Conservation (phyloP, 2,329 filamentous ascomycete genomes). For the Fusarium gaditjirri region DNA sequence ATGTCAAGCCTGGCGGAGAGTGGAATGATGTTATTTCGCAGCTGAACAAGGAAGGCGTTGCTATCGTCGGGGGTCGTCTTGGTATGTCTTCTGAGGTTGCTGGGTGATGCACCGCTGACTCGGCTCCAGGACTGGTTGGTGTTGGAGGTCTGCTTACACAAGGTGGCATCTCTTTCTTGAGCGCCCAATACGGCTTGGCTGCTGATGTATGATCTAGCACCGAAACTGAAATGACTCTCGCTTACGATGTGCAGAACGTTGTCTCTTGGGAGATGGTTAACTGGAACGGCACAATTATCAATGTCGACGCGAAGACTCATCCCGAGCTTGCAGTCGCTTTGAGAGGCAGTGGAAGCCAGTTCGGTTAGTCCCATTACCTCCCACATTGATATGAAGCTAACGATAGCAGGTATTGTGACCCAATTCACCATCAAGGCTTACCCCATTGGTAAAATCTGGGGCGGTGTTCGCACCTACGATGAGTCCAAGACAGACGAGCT, state of each 20-base stretch:
- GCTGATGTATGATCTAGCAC: not conserved
- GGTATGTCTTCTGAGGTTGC: not conserved
- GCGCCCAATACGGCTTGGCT: constrained; percentile 20
- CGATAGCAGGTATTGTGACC: not conserved
- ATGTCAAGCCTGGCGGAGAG: constrained; percentile 25
- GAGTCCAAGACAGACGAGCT: constrained; percentile 7
- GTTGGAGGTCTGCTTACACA: constrained; percentile 10
- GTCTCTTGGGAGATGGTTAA: constrained; percentile 20
- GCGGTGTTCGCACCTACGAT: constrained; percentile 8
- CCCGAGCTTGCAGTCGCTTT: constrained; percentile 17
- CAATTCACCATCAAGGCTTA: constrained; percentile 9
- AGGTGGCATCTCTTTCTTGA: constrained; percentile 23
- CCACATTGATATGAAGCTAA: fast-evolving
- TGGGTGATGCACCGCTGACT: not conserved
- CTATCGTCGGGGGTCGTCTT: constrained; percentile 4
- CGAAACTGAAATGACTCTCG: fast-evolving
- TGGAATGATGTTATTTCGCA: constrained; percentile 26
- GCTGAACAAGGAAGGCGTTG: not conserved
- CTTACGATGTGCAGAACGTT: constrained; percentile 2
- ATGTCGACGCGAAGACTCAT: not conserved
- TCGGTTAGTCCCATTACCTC: not conserved
- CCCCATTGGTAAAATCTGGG: constrained; percentile 8
- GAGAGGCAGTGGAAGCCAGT: constrained; percentile 23
- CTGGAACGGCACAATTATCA: constrained; percentile 15
- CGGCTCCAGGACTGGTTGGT: not conserved